Base-by-base conservation (phyloP, 2,329 filamentous ascomycete species). In the Microsporum audouinii region DNA sequence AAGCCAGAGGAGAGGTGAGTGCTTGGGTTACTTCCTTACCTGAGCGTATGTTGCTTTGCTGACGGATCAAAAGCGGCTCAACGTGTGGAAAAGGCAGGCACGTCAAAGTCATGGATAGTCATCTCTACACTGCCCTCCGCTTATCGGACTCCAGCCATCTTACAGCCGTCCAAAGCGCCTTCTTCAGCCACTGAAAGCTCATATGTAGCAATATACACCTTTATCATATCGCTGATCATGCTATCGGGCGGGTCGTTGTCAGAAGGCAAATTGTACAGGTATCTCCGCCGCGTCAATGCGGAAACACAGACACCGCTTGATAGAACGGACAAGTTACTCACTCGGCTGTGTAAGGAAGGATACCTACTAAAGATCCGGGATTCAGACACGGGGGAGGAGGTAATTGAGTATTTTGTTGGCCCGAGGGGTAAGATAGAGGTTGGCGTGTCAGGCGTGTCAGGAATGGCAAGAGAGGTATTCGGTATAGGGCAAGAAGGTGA, bases 351-450 rank as follows among this genome's bases (percentile, higher is more conserved):
- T 65, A 86, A 82, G 65, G 91, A 97, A 60, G 88, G 88, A 0
- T 99, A 99, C 70, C 77, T 99, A 2, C 79, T 91, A 39, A 88
- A 84, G 65, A 81, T 86, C 57, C 81, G 85, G 23, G 91, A 96
- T 66, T 82, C 71, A 65, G 74, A 75, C 67, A 84, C 84, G 0
- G 89, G 88, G 31, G 89, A 95, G 41, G 86, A 92, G 64, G 80
- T 83, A 1, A 80, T 90, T 5, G 91, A 89, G 56, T 99, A 89
- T 81, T 83, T 88, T 61, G 83, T 96, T 12, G 94, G 94, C 0
- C 87, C 90, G 4, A 82, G 94, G 27, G 92, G 88, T 4, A 94
- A 88, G 73, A 80, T 91, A 5, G 94, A 97, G 73, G 83, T 97
- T 39, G 89, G 88, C 0, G 79, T 85, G n/a, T 81, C 84, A 57